Percentiles rank a stretch among this genome's conserved stretches.
Evolutionary conservation across 169 alveolate species (phyloP).

Genomic region (Besnoitia besnoiti): DNA sequence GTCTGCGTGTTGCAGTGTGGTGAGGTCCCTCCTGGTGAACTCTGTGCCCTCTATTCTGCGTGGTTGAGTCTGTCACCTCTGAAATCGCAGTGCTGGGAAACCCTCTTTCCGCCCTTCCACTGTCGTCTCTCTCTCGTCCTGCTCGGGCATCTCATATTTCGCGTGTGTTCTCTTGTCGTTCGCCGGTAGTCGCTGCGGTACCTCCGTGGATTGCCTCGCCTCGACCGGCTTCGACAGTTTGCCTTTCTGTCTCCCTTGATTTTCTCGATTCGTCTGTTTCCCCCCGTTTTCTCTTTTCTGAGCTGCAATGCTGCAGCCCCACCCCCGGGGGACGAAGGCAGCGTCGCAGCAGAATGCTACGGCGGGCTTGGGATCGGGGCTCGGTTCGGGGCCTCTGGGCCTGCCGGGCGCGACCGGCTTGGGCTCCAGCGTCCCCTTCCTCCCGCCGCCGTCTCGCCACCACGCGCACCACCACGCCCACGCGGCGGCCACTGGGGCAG

Average conservation of each 20-base stretch:
- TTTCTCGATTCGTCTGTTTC: neutral
- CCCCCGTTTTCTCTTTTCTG: neutral
- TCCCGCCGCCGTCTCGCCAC: slow-evolving; percentile 9
- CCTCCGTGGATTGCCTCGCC: no score
- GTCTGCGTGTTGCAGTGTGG: no score
- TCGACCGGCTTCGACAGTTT: no score
- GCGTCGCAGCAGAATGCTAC: neutral
- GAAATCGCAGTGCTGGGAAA: no score
- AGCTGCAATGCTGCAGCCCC: slow-evolving; percentile 23
- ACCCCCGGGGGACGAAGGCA: neutral
- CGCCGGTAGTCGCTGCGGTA: no score
- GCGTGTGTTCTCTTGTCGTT: no score
- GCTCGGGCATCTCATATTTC: no score
- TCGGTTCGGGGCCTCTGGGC: neutral
- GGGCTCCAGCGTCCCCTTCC: neutral
- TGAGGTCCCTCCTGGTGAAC: no score
- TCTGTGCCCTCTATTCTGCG: no score
- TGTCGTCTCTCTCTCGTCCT: no score
- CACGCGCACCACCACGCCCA: neutral
- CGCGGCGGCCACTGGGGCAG: neutral
- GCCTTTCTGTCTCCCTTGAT: neutral
- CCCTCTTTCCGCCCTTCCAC: no score
- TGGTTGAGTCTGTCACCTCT: no score
- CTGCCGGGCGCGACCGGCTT: slow-evolving; percentile 14
- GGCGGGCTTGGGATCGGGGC: neutral